Percentiles rank a stretch among this genome's conserved stretches.
Evolutionary conservation across 78 protist species (phyloP).

Genomic region (Dictyostelium firmibasis): DNA sequence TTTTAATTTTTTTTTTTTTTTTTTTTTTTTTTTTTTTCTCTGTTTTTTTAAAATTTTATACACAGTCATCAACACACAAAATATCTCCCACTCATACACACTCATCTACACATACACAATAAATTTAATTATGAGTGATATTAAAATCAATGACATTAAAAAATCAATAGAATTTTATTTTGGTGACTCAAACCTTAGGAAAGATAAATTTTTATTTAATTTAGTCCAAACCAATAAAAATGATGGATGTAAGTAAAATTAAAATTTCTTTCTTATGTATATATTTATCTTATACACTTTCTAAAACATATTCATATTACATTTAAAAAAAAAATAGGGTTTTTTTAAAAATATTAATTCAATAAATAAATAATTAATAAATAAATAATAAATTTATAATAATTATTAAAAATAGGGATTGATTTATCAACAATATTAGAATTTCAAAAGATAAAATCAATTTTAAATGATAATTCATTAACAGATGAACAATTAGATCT

Average conservation of each 20-base stretch:
- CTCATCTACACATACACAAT: background rate
- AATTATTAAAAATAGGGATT: background rate
- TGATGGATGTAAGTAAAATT: slow-evolving; percentile 54
- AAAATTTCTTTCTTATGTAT: background rate
- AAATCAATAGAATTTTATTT: slow-evolving; percentile 31
- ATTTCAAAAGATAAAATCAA: background rate
- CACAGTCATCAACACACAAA: slow-evolving; percentile 2
- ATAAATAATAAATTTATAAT: background rate
- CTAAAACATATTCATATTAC: too few species aligned
- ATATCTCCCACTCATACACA: too few species aligned
- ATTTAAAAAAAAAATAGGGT: background rate
- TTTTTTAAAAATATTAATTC: background rate
- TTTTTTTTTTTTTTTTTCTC: background rate
- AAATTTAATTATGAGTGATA: background rate
- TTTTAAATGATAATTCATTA: background rate
- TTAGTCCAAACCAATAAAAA: background rate
- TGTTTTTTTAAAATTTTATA: background rate
- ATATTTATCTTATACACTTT: background rate
- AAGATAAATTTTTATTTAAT: slow-evolving; percentile 26
- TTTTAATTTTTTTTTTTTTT: background rate
- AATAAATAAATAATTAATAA: background rate
- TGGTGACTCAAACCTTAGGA: slow-evolving; percentile 17
- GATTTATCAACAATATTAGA: background rate
- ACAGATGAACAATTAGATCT: background rate
- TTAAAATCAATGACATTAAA: background rate